These are phyloP conservation scores for Bathelium albidoporum DNA, from an alignment of 495 filamentous ascomycete genomes.

Conservation along the genomic window DNA sequence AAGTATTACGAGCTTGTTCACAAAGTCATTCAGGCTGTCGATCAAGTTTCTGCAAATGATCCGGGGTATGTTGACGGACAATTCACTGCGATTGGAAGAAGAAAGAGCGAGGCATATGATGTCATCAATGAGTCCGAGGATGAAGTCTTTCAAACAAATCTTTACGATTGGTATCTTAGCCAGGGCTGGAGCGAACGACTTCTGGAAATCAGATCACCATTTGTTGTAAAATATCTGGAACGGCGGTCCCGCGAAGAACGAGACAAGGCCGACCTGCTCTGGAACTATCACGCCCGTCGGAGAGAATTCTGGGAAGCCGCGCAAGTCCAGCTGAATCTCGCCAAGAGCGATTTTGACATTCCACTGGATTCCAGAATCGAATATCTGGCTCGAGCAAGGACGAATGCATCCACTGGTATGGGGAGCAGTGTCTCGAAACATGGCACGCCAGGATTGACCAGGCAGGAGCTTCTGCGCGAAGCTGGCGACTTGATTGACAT, in stretches of 20 bases:
- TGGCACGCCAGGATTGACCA: slow-evolving; percentile 55
- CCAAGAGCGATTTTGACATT: slow-evolving; percentile 66
- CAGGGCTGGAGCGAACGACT: slow-evolving; percentile 75
- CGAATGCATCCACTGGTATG: slow-evolving; percentile 59
- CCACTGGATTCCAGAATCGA: slow-evolving; percentile 70
- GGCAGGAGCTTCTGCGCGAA: slow-evolving; percentile 69
- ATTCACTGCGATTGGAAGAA: slow-evolving; percentile 58
- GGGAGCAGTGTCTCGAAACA: not conserved
- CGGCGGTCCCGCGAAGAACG: slow-evolving; percentile 57
- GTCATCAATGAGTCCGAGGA: slow-evolving; percentile 78
- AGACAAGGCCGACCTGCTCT: slow-evolving; percentile 80
- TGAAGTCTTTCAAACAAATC: slow-evolving; percentile 82
- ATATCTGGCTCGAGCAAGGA: slow-evolving; percentile 77
- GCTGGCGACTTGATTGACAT: slow-evolving; percentile 82
- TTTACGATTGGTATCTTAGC: slow-evolving; percentile 93
- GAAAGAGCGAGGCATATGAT: slow-evolving; percentile 74
- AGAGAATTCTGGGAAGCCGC: slow-evolving; percentile 76
- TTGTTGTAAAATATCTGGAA: slow-evolving; percentile 78
- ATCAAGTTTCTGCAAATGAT: slow-evolving; percentile 51
- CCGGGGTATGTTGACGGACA: slow-evolving; percentile 70
- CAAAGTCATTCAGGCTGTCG: slow-evolving; percentile 63
- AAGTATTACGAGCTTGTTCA: slow-evolving; percentile 77
- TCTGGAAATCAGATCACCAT: slow-evolving; percentile 68
- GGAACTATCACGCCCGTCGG: slow-evolving; percentile 74
- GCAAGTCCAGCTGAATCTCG: slow-evolving; percentile 71